phyloP scores from a whole-genome alignment of 176 grass and related monocot genomes.

The Ampelocalamus luodianensis region DNA sequence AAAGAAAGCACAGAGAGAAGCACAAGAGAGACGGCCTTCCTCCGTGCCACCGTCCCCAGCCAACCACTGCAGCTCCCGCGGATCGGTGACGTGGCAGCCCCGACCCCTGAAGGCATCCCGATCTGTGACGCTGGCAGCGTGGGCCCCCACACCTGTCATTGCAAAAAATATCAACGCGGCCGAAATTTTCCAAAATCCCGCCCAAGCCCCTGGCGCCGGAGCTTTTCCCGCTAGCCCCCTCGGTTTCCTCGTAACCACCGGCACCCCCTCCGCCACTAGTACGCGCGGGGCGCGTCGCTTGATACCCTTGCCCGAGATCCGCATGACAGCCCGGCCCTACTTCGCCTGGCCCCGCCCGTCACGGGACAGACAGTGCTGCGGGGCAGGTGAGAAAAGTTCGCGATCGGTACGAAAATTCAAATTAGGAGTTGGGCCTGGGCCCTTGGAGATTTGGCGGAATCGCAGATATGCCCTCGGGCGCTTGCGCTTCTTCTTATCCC shows the following conservation, averaged over 20 bases:
- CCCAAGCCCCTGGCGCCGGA: constrained; percentile 45
- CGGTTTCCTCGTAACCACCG: accelerated
- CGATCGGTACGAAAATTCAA: constrained; percentile 56
- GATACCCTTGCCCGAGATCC: accelerated
- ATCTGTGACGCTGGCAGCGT: background rate
- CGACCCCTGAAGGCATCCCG: too few species aligned
- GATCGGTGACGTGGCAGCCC: background rate
- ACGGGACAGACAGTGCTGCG: accelerated
- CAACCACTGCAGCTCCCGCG: background rate
- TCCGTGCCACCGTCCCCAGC: too few species aligned
- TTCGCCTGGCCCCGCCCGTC: accelerated
- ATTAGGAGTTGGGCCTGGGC: constrained; percentile 39
- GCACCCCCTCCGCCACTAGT: accelerated
- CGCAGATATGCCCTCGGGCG: constrained; percentile 47
- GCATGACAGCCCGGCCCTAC: background rate
- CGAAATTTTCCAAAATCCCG: constrained; percentile 58
- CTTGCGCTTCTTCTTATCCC: constrained; percentile 43
- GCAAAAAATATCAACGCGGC: constrained; percentile 35
- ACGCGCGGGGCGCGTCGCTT: background rate
- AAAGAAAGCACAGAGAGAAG: too few species aligned
- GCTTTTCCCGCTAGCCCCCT: background rate
- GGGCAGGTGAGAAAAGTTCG: background rate
- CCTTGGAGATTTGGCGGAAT: constrained; percentile 19
- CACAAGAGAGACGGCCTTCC: too few species aligned
- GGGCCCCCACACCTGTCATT: background rate